These are phyloP conservation scores for Cylindrotheca fusiformis DNA, from an alignment of 108 stramenopile genomes.

Conservation along the genomic window DNA sequence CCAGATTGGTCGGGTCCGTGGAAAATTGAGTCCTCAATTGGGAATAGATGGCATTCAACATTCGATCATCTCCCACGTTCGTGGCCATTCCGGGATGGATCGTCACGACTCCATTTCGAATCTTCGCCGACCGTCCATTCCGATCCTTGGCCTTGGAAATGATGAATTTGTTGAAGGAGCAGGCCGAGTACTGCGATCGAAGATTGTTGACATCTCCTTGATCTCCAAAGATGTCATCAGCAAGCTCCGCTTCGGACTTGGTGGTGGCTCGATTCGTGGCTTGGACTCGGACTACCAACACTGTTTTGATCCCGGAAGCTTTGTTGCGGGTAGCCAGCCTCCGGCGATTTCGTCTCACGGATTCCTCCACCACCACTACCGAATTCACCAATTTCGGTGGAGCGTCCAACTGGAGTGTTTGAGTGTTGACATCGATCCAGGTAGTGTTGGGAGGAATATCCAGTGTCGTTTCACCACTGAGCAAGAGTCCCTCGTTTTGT, in stretches of 20 bases:
- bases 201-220: slow-evolving; percentile 18
- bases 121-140: background rate
- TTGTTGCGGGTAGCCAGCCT: background rate
- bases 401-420: background rate
- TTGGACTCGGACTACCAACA: slow-evolving; percentile 30
- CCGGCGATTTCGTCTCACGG: background rate
- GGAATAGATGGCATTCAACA: background rate
- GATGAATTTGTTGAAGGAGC: slow-evolving; percentile 25
- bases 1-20: background rate
- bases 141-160: background rate
- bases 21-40: background rate
- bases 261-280: slow-evolving; percentile 13
- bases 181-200: slow-evolving; percentile 22
- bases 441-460: background rate
- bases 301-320: background rate
- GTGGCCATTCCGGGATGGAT: background rate
- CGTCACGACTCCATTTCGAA: background rate
- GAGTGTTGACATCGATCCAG: background rate
- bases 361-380: background rate
- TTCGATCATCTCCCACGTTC: background rate
- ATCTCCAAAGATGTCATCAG: slow-evolving; percentile 4
- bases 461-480: background rate
- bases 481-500: background rate
- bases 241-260: background rate
- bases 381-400: background rate